These are phyloP conservation scores for Rhizophlyctis rosea DNA, from an alignment of 192 early-diverging fungal species.

Conservation along the genomic window DNA sequence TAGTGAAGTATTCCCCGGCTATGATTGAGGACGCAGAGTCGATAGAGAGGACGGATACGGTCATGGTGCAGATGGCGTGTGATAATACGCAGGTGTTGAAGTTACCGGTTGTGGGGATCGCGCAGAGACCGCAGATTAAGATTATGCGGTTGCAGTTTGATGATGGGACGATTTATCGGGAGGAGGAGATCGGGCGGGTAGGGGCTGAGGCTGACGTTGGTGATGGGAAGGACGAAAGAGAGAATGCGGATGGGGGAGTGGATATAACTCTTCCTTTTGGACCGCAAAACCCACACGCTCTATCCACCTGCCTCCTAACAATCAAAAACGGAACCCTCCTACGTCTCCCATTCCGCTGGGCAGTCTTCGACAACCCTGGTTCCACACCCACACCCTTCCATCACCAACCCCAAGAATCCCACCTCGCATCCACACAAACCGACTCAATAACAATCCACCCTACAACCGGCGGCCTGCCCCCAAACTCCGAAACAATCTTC, in stretches of 20 bases:
- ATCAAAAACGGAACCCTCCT: slow-evolving; percentile 36
- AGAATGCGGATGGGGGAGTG: slow-evolving; percentile 4
- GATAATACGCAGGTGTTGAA: slow-evolving; percentile 45
- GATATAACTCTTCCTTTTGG: slow-evolving; percentile 30
- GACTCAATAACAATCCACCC: slow-evolving; percentile 33
- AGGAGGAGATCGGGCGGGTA: slow-evolving; percentile 7
- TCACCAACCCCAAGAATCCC: neutral
- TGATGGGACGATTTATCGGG: slow-evolving; percentile 1
- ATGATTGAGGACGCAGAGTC: neutral
- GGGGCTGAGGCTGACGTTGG: neutral
- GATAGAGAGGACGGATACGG: slow-evolving; percentile 15
- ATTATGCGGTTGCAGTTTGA: slow-evolving; percentile 10
- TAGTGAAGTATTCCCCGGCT: slow-evolving; percentile 26
- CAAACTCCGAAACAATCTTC: slow-evolving; percentile 33
- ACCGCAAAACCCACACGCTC: slow-evolving; percentile 34
- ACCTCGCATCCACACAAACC: neutral
- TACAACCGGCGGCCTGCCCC: slow-evolving; percentile 25
- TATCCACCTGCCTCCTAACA: slow-evolving; percentile 26
- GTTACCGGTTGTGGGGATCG: slow-evolving; percentile 32
- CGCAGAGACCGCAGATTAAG: slow-evolving; percentile 32
- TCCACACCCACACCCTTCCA: no score
- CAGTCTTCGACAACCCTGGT: slow-evolving; percentile 26
- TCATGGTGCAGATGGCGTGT: slow-evolving; percentile 38
- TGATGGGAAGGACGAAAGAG: neutral
- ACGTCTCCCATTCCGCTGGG: slow-evolving; percentile 40